A percentile compares a stretch with the other conserved stretches of the same genome.
These are phyloP conservation scores for Colletotrichum tamarilloi DNA, from an alignment of 2,329 filamentous ascomycete species.

Conservation along the genomic window DNA sequence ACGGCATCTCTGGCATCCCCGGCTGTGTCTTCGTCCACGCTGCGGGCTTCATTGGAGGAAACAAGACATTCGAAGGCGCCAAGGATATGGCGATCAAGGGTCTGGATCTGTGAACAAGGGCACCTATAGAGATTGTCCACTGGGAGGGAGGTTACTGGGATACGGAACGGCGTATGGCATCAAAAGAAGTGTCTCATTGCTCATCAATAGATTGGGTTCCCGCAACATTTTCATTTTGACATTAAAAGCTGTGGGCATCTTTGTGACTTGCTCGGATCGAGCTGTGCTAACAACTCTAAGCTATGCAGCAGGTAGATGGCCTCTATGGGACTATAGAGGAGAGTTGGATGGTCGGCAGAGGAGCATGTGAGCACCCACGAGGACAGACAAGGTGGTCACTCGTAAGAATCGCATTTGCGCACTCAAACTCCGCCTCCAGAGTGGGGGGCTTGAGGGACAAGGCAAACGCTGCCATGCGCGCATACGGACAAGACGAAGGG, in stretches of 20 bases:
- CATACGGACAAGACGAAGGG: background rate
- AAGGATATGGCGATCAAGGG: constrained; percentile 87
- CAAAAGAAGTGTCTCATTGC: constrained; percentile 29
- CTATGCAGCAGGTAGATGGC: background rate
- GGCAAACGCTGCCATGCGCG: background rate
- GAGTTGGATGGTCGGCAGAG: background rate
- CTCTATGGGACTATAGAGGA: background rate
- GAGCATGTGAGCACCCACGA: background rate
- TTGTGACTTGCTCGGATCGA: background rate
- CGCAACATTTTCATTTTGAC: background rate
- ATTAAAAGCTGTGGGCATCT: background rate
- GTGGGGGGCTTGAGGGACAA: background rate
- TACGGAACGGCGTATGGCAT: constrained; percentile 31
- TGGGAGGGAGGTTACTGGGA: constrained; percentile 5
- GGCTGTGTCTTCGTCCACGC: constrained; percentile 95
- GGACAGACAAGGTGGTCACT: background rate
- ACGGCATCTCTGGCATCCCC: constrained; percentile 73
- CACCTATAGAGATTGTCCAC: background rate
- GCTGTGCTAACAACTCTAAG: background rate
- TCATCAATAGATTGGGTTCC: constrained; percentile 24
- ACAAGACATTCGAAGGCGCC: constrained; percentile 89
- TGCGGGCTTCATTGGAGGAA: constrained; percentile 94
- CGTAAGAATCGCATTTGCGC: background rate
- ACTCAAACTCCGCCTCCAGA: background rate
- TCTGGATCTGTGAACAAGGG: constrained; percentile 50